Conservation (phyloP, 2,329 filamentous ascomycete species). For the Aureobasidium lini region DNA sequence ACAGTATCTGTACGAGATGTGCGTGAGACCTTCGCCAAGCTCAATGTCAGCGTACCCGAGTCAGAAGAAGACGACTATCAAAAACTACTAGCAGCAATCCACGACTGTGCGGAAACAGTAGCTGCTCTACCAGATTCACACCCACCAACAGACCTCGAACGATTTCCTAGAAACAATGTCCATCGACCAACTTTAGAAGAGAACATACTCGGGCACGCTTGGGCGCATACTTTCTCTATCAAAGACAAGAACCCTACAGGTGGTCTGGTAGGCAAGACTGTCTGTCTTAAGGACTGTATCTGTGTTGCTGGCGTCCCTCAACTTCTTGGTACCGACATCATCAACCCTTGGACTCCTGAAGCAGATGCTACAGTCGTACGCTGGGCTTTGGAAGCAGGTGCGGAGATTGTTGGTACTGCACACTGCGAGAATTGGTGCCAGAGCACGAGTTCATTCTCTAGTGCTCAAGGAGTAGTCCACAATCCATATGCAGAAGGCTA, state of each 20-base stretch:
- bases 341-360: constrained; percentile 41
- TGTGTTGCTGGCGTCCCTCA: constrained; percentile 48
- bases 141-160: constrained; percentile 32
- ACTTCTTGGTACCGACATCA: constrained; percentile 42
- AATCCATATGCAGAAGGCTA: constrained; percentile 30
- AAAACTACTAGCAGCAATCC: constrained; percentile 43
- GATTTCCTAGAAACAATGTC: constrained; percentile 40
- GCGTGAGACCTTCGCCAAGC: background rate
- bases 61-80: constrained; percentile 34
- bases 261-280: constrained; percentile 36
- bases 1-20: background rate
- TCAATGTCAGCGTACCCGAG: background rate
- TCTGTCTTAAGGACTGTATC: constrained; percentile 50
- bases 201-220: constrained; percentile 43
- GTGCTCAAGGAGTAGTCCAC: constrained; percentile 38
- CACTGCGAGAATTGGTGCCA: constrained; percentile 43
- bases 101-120: constrained; percentile 44
- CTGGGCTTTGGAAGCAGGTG: constrained; percentile 36
- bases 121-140: constrained; percentile 42
- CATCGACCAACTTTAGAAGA: constrained; percentile 32
- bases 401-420: constrained; percentile 36
- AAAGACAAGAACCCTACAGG: constrained; percentile 23
- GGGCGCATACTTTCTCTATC: constrained; percentile 46
- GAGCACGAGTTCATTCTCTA: constrained; percentile 35
- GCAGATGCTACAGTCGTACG: constrained; percentile 41